Evolutionary conservation across 352 stramenopile species (phyloP).

Genomic region (Thalassiosira livingstoniorum): DNA sequence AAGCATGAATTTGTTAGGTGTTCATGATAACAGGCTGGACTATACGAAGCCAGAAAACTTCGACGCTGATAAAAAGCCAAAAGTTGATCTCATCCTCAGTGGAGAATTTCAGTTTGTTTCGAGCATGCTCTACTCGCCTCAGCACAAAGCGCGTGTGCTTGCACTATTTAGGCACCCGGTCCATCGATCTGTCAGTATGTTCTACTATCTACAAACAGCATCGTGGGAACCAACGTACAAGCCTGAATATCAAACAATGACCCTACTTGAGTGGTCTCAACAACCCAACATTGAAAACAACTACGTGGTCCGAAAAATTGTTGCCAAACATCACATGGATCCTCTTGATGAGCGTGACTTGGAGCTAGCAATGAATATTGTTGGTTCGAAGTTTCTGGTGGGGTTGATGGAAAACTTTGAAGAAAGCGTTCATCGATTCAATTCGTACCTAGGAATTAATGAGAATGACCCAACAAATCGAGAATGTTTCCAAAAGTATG

Average conservation of each 20-base stretch:
- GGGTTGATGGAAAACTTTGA: constrained; percentile 57
- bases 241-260: constrained; percentile 41
- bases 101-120: constrained; percentile 14
- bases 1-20: not conserved
- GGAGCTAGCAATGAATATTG: constrained; percentile 44
- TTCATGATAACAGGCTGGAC: not conserved
- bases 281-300: constrained; percentile 50
- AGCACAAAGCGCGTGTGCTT: constrained; percentile 22
- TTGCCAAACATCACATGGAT: constrained; percentile 29
- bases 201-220: constrained; percentile 54
- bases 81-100: constrained; percentile 16
- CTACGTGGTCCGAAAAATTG: constrained; percentile 38
- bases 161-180: constrained; percentile 29
- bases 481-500: constrained; percentile 28
- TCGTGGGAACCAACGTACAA: constrained; percentile 56
- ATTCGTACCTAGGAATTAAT: constrained; percentile 35
- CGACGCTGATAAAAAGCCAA: not conserved
- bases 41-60: not conserved
- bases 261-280: constrained; percentile 42
- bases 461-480: constrained; percentile 26
- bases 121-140: constrained; percentile 6
- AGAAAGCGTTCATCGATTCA: constrained; percentile 56
- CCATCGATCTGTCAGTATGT: constrained; percentile 38
- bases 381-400: constrained; percentile 50
- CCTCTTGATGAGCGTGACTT: constrained; percentile 42